Conservation (phyloP, 1,284 basidiomycete genomes). For the Megacollybia platyphylla region DNA sequence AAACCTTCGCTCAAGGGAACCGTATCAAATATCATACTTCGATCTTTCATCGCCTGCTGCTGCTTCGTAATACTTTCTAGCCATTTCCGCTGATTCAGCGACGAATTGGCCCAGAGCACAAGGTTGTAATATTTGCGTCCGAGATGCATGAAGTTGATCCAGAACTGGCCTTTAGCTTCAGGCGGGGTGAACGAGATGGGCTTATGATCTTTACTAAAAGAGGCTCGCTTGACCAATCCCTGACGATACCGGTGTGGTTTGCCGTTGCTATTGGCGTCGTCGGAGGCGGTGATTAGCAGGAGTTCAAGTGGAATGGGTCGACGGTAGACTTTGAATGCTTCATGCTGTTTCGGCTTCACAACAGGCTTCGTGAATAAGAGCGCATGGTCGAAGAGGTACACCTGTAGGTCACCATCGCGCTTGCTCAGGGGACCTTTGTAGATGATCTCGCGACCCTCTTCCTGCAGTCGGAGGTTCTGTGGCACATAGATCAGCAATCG, state of each 20-base stretch:
- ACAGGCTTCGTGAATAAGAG: conserved; percentile 83
- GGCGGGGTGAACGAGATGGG: conserved; percentile 20
- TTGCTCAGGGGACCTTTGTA: conserved; percentile 93
- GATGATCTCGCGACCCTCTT: conserved; percentile 84
- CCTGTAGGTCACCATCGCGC: conserved; percentile 84
- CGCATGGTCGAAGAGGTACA: conserved; percentile 96
- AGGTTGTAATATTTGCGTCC: conserved; percentile 90
- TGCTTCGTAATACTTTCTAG: conserved; percentile 86
- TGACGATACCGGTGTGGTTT: conserved; percentile 16
- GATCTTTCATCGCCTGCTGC: conserved; percentile 76
- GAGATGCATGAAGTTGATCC: conserved; percentile 88
- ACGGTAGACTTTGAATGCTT: conserved; percentile 90
- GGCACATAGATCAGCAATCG: conserved; percentile 3
- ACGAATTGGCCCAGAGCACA: conserved; percentile 87
- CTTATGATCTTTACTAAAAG: conserved; percentile 35
- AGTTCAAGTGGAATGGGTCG: conserved; percentile 94
- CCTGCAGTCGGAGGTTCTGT: conserved; percentile 77
- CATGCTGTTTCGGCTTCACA: conserved; percentile 77
- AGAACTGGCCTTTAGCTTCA: conserved; percentile 81
- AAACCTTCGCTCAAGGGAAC: conserved; percentile 79
- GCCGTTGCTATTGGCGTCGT: conserved; percentile 36
- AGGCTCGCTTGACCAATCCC: conserved; percentile 31
- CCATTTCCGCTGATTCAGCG: conserved; percentile 87
- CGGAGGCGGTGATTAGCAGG: conserved; percentile 73
- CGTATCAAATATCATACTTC: conserved; percentile 83